phyloP scores from a whole-genome alignment of 768 basidiomycete species.

The Mycena sanguinolenta region DNA sequence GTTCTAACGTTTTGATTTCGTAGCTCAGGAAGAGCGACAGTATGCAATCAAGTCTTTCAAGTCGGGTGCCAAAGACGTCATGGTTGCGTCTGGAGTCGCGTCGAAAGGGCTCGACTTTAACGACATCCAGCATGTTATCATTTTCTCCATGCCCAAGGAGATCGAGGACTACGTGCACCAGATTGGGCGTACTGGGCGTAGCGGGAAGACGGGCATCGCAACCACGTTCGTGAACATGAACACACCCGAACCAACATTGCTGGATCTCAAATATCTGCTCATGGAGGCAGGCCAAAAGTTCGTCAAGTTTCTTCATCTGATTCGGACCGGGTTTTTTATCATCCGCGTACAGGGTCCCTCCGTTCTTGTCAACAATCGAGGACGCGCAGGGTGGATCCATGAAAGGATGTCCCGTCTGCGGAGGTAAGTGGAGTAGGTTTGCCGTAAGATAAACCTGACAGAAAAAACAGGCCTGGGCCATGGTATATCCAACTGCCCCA shows the following conservation, averaged over 20 bases:
- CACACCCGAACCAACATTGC: slow-evolving; percentile 93
- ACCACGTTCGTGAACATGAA: slow-evolving; percentile 99
- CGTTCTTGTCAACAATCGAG: slow-evolving; percentile 90
- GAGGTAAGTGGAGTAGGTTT: slow-evolving; percentile 65
- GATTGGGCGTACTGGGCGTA: slow-evolving; percentile 97
- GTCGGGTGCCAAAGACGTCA: slow-evolving; percentile 96
- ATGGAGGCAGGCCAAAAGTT: slow-evolving; percentile 99
- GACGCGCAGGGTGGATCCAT: slow-evolving; percentile 88
- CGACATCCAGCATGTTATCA: slow-evolving; percentile 99
- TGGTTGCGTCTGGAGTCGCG: slow-evolving; percentile 98
- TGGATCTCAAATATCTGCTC: slow-evolving; percentile 96
- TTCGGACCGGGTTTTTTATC: slow-evolving; percentile 18
- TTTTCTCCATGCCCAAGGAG: slow-evolving; percentile 99
- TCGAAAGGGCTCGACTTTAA: slow-evolving; percentile 99
- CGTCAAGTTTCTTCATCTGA: slow-evolving; percentile 42
- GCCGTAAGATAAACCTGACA: neutral
- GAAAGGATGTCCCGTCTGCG: slow-evolving; percentile 96
- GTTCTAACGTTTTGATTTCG: slow-evolving; percentile 10
- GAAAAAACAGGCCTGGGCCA: slow-evolving; percentile 86
- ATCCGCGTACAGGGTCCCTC: slow-evolving; percentile 80
- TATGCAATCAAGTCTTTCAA: slow-evolving; percentile 99
- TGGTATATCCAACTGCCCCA: slow-evolving; percentile 94
- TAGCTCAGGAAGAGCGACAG: slow-evolving; percentile 98
- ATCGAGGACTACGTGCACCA: slow-evolving; percentile 99
- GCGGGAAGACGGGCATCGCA: slow-evolving; percentile 98